These are phyloP conservation scores for Polytrichum formosum DNA, from an alignment of 225 moss, liverwort and hornwort genomes.

Conservation along the genomic window DNA sequence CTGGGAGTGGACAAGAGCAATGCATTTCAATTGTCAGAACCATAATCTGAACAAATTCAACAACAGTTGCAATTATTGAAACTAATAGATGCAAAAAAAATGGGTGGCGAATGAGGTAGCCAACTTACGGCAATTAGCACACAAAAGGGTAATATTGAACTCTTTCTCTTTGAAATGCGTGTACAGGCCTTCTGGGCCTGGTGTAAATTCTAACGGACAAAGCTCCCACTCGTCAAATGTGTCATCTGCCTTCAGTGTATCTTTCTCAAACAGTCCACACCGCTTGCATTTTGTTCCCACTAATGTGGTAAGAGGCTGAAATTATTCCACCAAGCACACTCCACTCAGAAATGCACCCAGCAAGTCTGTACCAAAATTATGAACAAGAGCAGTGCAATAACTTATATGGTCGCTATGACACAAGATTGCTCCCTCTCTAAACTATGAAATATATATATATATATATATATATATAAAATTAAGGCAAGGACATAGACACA, in stretches of 20 bases:
- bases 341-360: background rate
- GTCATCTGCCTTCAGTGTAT: constrained; percentile 70
- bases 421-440: background rate
- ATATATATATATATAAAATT: too few relatives aligned
- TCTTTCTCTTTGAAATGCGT: constrained; percentile 43
- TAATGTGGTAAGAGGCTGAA: constrained; percentile 84
- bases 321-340: constrained; percentile 4
- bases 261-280: constrained; percentile 86
- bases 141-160: constrained; percentile 65
- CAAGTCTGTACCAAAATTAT: background rate
- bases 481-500: too few relatives aligned
- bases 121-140: constrained; percentile 64
- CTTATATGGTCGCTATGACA: background rate
- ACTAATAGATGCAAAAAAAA: background rate
- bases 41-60: too few relatives aligned
- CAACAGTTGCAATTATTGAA: too few relatives aligned
- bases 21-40: too few relatives aligned
- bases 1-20: too few relatives aligned
- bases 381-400: background rate
- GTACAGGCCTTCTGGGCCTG: constrained; percentile 51
- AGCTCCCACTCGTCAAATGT: constrained; percentile 78
- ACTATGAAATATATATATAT: too few relatives aligned
- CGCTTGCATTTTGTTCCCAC: constrained; percentile 84
- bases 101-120: background rate
- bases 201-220: constrained; percentile 71